phyloP scores from a whole-genome alignment of 495 filamentous ascomycete species.

The Penicillium manginii region DNA sequence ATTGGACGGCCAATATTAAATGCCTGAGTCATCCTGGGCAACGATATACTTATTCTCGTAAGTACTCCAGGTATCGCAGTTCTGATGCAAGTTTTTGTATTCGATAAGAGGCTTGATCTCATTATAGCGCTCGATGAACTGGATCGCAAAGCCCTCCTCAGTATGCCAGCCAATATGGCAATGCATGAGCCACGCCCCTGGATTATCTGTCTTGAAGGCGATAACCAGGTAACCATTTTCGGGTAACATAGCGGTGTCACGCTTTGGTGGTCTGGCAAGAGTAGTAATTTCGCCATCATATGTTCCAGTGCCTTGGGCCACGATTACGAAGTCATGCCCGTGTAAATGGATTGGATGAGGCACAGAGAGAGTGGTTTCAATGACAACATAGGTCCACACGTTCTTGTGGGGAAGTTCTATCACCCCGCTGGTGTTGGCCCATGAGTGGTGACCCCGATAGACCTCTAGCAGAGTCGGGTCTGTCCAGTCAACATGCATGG shows the following conservation, averaged over 20 bases:
- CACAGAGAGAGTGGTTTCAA: conserved; percentile 59
- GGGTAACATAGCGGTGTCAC: conserved; percentile 63
- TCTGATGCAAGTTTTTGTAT: conserved; percentile 7
- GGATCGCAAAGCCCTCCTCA: conserved; percentile 45
- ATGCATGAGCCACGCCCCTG: conserved; percentile 57
- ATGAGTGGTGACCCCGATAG: conserved; percentile 19
- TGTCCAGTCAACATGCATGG: conserved; percentile 33
- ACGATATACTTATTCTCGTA: conserved; percentile 9
- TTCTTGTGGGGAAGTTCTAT: conserved; percentile 60
- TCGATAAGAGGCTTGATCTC: conserved; percentile 23
- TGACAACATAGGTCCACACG: conserved; percentile 59
- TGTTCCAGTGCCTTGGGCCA: conserved; percentile 15
- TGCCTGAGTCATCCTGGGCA: conserved; percentile 8
- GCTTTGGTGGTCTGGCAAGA: conserved; percentile 52
- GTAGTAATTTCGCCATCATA: conserved; percentile 15
- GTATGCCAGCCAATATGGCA: conserved; percentile 58
- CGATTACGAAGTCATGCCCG: conserved; percentile 57
- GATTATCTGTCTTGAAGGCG: conserved; percentile 58
- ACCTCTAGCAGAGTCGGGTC: conserved; percentile 30
- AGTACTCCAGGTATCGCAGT: conserved; percentile 19
- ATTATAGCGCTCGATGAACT: conserved; percentile 47
- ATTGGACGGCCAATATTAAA: too few relatives aligned
- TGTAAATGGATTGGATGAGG: conserved; percentile 85
- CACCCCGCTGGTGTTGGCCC: conserved; percentile 21
- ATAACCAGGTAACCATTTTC: conserved; percentile 48